A percentile compares a stretch with the other conserved stretches of the same genome.
phyloP scores from a whole-genome alignment of 495 filamentous ascomycete genomes.

The Bathelium albidoporum region DNA sequence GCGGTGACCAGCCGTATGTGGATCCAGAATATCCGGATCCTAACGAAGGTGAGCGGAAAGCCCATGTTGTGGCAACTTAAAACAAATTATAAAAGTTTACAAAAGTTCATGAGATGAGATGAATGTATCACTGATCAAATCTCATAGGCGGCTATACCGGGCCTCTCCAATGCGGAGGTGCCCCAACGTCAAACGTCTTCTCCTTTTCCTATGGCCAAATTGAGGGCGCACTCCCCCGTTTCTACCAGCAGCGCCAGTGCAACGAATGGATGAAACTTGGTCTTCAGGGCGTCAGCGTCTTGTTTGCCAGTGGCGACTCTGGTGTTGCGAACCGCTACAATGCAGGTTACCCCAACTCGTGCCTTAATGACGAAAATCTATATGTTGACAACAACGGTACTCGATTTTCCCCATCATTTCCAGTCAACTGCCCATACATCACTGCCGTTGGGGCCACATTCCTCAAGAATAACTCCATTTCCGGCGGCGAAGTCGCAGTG shows the following conservation, averaged over 20 bases:
- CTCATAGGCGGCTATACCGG: conserved; percentile 29
- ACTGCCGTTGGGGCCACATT: conserved; percentile 39
- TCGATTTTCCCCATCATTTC: conserved; percentile 39
- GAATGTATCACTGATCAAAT: background rate
- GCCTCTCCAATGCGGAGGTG: conserved; percentile 27
- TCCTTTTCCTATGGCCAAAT: conserved; percentile 14
- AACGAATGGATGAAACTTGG: conserved; percentile 18
- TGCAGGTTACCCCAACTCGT: conserved; percentile 23
- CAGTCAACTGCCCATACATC: conserved; percentile 41
- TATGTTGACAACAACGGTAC: conserved; percentile 26
- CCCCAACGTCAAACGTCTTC: conserved; percentile 17
- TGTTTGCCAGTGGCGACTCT: conserved; percentile 14
- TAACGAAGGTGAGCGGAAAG: background rate
- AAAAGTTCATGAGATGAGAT: too few species aligned
- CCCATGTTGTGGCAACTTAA: background rate
- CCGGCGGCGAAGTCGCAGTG: conserved; percentile 17
- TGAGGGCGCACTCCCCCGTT: conserved; percentile 13
- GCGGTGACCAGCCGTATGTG: conserved; percentile 12
- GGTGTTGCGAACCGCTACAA: conserved; percentile 17
- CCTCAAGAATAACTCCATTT: conserved; percentile 12
- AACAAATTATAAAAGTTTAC: too few species aligned
- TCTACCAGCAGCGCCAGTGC: conserved; percentile 17
- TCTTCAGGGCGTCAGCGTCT: conserved; percentile 14
- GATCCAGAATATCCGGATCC: conserved; percentile 14
- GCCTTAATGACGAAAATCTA: conserved; percentile 24